Evolutionary conservation across 2,329 filamentous ascomycete genomes (phyloP).

Genomic region (Coniochaeta sp.): DNA sequence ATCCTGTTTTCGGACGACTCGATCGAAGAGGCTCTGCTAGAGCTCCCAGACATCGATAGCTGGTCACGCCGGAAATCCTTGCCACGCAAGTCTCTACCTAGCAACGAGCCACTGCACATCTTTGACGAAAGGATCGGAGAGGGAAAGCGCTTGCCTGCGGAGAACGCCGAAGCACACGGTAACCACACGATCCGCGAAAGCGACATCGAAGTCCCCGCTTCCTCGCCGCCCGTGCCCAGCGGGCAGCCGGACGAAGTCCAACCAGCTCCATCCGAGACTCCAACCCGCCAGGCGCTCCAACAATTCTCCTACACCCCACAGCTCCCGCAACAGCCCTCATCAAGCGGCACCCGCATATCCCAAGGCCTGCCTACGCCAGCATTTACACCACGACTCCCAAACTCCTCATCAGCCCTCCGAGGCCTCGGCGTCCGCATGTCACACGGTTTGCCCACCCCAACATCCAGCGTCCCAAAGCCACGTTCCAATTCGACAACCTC

Average conservation of each 20-base stretch:
- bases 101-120: constrained; percentile 28
- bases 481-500: neutral
- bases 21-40: constrained; percentile 44
- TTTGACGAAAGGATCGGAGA: constrained; percentile 31
- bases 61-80: constrained; percentile 32
- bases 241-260: neutral
- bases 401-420: constrained; percentile 5
- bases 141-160: constrained; percentile 6
- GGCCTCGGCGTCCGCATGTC: neutral
- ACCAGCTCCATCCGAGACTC: constrained; percentile 9
- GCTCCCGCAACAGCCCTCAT: constrained; percentile 11
- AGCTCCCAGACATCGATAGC: constrained; percentile 43
- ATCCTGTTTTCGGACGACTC: constrained; percentile 50
- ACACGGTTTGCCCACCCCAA: neutral
- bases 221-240: constrained; percentile 7
- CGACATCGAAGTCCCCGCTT: constrained; percentile 12
- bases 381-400: constrained; percentile 15
- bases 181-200: constrained; percentile 4
- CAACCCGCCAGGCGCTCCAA: constrained; percentile 14
- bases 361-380: constrained; percentile 34
- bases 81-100: constrained; percentile 24
- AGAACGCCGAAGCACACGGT: neutral
- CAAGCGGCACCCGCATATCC: constrained; percentile 18
- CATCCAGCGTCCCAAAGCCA: neutral
- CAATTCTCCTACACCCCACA: constrained; percentile 17